Evolutionary conservation across 805 yeast genomes (phyloP), one percentile per base, ranked within the genome.

Genomic region (Zygotorulaspora chibaensis): DNA sequence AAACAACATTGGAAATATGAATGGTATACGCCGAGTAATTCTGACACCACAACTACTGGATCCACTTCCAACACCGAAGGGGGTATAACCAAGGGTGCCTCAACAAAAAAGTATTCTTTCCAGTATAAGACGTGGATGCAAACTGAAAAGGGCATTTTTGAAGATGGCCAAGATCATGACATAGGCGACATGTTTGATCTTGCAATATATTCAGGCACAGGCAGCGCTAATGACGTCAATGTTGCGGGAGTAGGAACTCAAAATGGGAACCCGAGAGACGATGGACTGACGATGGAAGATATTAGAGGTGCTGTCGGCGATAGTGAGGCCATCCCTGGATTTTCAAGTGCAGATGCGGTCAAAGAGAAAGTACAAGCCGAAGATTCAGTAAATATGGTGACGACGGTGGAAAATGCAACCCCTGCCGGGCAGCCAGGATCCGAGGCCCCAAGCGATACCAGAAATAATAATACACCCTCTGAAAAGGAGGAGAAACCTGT

Each of bases 231-330:
- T 15, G 36, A 30, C 23, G 11, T 16, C n/a, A 41, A 34, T 23
- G 37, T 17, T 15, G 33, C n/a, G 4, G 45, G 25, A 3, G 11
- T 45, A 3, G 20, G 40, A 33, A 40, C 45, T n/a, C 18, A 23
- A 36, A 40, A 13, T 5, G 43, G 44, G 5, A 59, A 54, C 3
- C 45, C 47, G 12, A 46, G 48, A 18, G 61, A 56, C 30, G 70
- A 66, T 7, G 57, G 63, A 7, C 59, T 75, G 16, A 67, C 73
- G 3, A 74, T 70, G 33, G 73, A 68, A 25, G 80, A 75, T 46
- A 75, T 76, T 35, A 68, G 80, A 56, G 82, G 79, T 10, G 81
- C 82, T 5, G 80, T 75, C 5, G 78, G 77, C 8, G 64, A 62
- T 16, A 66, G 66, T 18, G 76, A 69, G 40, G 63, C 76, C 1